Conservation (phyloP, 2,329 filamentous ascomycete genomes). For the Pseudocercospora crystallina region DNA sequence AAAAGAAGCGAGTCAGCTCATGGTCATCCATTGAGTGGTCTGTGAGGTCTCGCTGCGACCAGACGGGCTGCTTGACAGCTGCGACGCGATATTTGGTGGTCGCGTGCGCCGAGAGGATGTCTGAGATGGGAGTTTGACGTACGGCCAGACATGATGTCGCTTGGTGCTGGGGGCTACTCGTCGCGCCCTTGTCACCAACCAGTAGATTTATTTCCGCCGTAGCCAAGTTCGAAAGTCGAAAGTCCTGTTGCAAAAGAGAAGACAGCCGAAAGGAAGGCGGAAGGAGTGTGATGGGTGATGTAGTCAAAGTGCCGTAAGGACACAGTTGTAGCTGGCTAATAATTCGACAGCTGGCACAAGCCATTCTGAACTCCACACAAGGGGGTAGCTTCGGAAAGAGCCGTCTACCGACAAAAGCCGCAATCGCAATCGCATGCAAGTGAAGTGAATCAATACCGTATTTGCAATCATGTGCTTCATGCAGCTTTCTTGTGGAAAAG, state of each 20-base stretch:
- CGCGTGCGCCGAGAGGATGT: too few relatives aligned
- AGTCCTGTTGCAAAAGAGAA: background rate
- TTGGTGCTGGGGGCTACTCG: constrained; percentile 8
- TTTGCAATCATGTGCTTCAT: background rate
- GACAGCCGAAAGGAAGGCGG: constrained; percentile 1
- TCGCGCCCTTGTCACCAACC: constrained; percentile 5
- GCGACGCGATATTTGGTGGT: too few relatives aligned
- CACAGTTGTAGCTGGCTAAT: too few relatives aligned
- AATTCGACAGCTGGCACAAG: too few relatives aligned
- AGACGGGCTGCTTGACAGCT: background rate
- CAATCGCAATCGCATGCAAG: background rate
- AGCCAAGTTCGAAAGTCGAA: background rate
- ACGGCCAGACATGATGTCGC: constrained; percentile 19
- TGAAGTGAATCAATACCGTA: background rate
- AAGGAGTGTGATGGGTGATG: constrained; percentile 10
- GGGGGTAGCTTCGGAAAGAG: too few relatives aligned
- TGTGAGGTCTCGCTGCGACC: too few relatives aligned
- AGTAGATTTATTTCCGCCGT: background rate
- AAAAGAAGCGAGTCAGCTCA: constrained; percentile 20
- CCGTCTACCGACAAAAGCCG: background rate
- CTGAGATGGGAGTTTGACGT: constrained; percentile 5
- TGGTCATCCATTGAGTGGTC: background rate
- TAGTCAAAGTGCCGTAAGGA: too few relatives aligned
- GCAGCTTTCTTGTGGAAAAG: too few relatives aligned
- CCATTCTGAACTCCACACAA: too few relatives aligned